Evolutionary conservation across 2,329 filamentous ascomycete species (phyloP).

Genomic region (Monosporascus sp.): DNA sequence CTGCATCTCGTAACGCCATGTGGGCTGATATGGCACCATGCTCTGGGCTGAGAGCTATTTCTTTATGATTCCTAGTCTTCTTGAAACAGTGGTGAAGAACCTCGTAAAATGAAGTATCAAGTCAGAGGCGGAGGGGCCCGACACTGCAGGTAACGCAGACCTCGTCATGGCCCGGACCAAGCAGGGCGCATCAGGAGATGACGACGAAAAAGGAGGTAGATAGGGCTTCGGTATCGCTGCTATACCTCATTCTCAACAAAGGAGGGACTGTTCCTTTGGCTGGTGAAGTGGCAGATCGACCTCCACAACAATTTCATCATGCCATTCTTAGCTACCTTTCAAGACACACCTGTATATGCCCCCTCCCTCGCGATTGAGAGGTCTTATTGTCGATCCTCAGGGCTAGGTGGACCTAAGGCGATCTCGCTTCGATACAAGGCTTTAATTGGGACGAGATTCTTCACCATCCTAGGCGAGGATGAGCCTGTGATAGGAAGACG

Average conservation of each 20-base stretch:
- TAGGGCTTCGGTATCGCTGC: slow-evolving; percentile 38
- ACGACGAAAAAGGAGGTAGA: slow-evolving; percentile 29
- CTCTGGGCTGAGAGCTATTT: slow-evolving; percentile 40
- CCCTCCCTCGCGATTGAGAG: no score
- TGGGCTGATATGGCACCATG: slow-evolving; percentile 39
- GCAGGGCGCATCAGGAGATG: slow-evolving; percentile 24
- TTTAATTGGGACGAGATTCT: no score
- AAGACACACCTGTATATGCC: no score
- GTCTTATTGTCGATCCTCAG: no score
- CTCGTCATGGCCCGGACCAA: slow-evolving; percentile 18
- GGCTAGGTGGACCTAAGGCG: no score
- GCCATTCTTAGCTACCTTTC: no score
- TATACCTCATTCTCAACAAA: slow-evolving; percentile 47
- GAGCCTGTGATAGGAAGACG: no score
- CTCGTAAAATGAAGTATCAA: slow-evolving; percentile 25
- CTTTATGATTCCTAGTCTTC: slow-evolving; percentile 53
- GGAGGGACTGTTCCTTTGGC: slow-evolving; percentile 25
- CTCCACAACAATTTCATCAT: background rate
- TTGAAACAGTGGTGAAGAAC: slow-evolving; percentile 33
- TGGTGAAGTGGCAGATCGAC: background rate
- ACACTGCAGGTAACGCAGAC: slow-evolving; percentile 5
- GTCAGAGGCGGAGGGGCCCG: slow-evolving; percentile 10
- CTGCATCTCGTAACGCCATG: slow-evolving; percentile 61
- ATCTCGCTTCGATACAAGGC: no score
- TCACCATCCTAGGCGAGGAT: no score